Percentiles rank a stretch among this genome's conserved stretches.
phyloP scores from a whole-genome alignment of 2,329 filamentous ascomycete genomes.

The Nemania sp. region DNA sequence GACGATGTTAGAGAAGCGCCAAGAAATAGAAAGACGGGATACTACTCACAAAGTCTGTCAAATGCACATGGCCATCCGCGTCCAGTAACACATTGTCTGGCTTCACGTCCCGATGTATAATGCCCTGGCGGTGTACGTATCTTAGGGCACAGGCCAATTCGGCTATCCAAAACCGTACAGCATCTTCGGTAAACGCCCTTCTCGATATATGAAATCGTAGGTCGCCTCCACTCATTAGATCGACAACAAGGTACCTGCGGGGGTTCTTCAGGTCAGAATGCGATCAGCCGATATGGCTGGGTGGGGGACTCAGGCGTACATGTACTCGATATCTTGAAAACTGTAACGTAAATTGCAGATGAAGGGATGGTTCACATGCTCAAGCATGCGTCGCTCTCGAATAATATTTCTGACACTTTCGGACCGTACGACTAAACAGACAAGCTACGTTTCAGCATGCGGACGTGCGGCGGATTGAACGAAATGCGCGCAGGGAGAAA shows the following conservation, averaged over 20 bases:
- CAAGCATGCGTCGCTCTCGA: constrained; percentile 94
- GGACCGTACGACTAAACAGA: constrained; percentile 79
- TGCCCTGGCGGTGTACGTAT: constrained; percentile 83
- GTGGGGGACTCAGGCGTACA: constrained; percentile 60
- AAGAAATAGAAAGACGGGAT: not conserved
- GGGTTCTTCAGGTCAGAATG: constrained; percentile 40
- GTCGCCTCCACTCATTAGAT: constrained; percentile 97
- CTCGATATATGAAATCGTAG: constrained; percentile 96
- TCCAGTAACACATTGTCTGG: constrained; percentile 90
- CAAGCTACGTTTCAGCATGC: constrained; percentile 25
- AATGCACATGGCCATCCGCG: constrained; percentile 88
- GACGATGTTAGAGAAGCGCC: constrained; percentile 38
- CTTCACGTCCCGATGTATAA: constrained; percentile 90
- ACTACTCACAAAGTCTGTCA: constrained; percentile 87
- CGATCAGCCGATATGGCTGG: not conserved
- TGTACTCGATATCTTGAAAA: constrained; percentile 98
- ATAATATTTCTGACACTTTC: constrained; percentile 99
- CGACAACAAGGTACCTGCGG: constrained; percentile 95
- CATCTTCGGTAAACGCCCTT: constrained; percentile 97
- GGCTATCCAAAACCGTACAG: constrained; percentile 95
- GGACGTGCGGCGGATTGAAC: not conserved
- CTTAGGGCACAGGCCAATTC: constrained; percentile 88
- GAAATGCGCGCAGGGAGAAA: constrained; percentile 24
- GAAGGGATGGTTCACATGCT: constrained; percentile 96
- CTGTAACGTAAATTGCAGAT: constrained; percentile 98